Percentiles rank a stretch among this genome's conserved stretches.
Conservation (phyloP, 2,329 filamentous ascomycete genomes). For the Colletotrichum chlorophyti region DNA sequence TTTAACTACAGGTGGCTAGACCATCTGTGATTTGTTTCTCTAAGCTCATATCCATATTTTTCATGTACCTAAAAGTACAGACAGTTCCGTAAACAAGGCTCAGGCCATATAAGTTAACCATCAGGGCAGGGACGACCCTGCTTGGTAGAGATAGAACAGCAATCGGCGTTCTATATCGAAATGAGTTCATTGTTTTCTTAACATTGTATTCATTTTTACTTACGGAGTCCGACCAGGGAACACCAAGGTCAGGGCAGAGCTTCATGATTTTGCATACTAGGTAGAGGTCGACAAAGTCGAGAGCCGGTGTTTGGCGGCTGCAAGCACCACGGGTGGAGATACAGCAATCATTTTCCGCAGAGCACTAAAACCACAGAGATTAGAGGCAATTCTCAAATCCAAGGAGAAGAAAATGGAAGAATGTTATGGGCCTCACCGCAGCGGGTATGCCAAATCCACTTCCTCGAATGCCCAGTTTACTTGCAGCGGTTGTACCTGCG, state of each 20-base stretch:
- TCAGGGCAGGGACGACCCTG: not conserved
- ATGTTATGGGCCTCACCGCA: not conserved
- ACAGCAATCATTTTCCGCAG: slow-evolving; percentile 3
- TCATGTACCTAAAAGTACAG: no score
- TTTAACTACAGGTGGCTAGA: no score
- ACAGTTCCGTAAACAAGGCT: no score
- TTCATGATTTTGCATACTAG: not conserved
- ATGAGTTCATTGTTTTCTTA: no score
- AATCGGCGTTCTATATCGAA: not conserved
- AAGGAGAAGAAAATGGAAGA: not conserved
- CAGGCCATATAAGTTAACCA: no score
- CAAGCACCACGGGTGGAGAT: slow-evolving; percentile 1
- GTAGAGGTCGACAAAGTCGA: slow-evolving; percentile 4
- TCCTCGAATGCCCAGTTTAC: not conserved
- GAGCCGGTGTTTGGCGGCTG: not conserved
- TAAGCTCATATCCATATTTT: no score
- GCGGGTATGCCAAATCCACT: not conserved
- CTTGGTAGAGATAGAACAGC: slow-evolving; percentile 3
- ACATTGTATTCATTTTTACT: no score
- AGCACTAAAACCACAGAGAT: not conserved
- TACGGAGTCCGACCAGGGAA: slow-evolving; percentile 5
- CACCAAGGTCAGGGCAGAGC: not conserved
- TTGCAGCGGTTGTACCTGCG: not conserved
- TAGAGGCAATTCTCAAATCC: no score
- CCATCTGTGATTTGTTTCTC: no score